Percentiles rank a stretch among this genome's conserved stretches.
phyloP scores from a whole-genome alignment of 495 filamentous ascomycete species.

The Penicillium salamii region DNA sequence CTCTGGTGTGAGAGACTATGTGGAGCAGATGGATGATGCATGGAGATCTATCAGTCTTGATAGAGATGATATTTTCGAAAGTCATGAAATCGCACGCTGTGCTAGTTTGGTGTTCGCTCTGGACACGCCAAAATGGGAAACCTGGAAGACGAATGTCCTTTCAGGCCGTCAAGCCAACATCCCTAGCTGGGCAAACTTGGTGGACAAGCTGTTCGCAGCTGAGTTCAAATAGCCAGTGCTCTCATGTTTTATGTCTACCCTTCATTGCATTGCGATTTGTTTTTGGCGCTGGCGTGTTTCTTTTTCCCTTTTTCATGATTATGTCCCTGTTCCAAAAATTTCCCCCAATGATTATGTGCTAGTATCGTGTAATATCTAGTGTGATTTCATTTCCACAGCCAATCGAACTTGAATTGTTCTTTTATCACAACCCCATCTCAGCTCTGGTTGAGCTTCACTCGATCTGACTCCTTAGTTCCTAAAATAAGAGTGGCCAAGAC shows the following conservation, averaged over 20 bases:
- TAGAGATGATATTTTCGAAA: not conserved
- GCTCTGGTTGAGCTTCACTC: too few species aligned
- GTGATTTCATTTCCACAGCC: too few species aligned
- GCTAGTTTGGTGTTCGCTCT: not conserved
- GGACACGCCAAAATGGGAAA: conserved; percentile 1
- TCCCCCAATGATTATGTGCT: too few species aligned
- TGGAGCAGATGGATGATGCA: conserved; percentile 3
- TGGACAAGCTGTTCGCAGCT: not conserved
- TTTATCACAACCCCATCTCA: too few species aligned
- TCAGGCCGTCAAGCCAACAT: not conserved
- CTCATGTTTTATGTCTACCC: not conserved
- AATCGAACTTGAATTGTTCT: too few species aligned
- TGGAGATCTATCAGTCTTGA: conserved; percentile 5
- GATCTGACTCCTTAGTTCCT: too few species aligned
- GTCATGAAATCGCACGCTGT: conserved; percentile 1
- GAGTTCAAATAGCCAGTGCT: not conserved
- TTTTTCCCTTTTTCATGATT: too few species aligned
- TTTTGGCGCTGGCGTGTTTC: not conserved
- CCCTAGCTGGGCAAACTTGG: not conserved
- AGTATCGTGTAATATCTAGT: too few species aligned
- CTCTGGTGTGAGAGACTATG: not conserved
- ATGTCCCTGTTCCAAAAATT: too few species aligned
- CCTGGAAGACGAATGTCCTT: conserved; percentile 1
- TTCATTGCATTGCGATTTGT: conserved; percentile 1
- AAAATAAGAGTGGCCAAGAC: too few species aligned